Conservation (phyloP, 805 yeast genomes). For the Clavispora santaluciae region DNA sequence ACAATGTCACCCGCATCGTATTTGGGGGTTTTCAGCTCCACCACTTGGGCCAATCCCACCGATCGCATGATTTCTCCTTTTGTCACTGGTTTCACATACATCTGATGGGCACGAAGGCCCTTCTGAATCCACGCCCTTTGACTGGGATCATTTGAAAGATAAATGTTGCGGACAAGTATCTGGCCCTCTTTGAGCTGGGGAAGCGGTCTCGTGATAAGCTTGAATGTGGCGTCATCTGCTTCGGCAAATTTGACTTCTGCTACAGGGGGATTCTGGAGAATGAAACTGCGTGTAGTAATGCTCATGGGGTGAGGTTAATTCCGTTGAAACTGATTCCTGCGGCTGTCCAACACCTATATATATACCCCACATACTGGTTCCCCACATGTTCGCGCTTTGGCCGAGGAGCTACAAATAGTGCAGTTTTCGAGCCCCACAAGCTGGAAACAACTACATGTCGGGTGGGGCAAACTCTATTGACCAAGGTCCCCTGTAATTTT, state of each 20-base stretch:
- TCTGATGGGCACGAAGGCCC: constrained; percentile 22
- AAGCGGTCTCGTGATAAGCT: constrained; percentile 12
- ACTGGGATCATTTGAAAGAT: constrained; percentile 57
- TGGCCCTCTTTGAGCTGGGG: constrained; percentile 31
- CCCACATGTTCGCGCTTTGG: no score
- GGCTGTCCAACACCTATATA: no score
- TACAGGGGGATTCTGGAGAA: constrained; percentile 20
- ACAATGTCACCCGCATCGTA: constrained; percentile 43
- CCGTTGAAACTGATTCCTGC: no score
- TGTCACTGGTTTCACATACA: constrained; percentile 34
- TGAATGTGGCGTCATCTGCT: constrained; percentile 28
- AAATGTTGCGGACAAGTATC: constrained; percentile 40
- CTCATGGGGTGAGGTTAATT: no score
- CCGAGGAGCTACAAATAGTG: no score
- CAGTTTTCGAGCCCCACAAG: no score
- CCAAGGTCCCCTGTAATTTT: no score
- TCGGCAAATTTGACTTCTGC: constrained; percentile 17
- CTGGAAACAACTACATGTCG: no score
- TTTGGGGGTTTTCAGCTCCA: constrained; percentile 40
- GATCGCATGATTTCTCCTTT: constrained; percentile 44
- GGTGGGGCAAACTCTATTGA: no score
- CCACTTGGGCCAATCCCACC: constrained; percentile 45
- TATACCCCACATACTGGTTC: no score
- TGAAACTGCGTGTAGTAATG: constrained; percentile 6
- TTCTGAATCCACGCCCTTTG: constrained; percentile 54